Evolutionary conservation across 129 eudicot genomes (phyloP).

Genomic region (Kitagawia praeruptora): DNA sequence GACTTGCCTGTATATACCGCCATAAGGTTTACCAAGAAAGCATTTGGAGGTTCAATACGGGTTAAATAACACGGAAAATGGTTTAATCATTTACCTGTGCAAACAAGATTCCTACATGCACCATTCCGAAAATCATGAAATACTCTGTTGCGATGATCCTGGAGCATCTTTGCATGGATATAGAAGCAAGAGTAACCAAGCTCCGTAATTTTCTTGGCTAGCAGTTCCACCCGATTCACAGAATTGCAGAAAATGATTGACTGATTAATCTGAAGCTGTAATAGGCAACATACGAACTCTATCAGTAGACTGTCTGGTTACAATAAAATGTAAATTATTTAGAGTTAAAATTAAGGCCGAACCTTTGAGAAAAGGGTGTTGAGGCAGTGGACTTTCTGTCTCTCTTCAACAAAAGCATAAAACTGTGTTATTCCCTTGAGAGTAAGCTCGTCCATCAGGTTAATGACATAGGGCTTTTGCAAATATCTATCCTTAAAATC

Average conservation of each 20-base stretch:
- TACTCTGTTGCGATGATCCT: conserved; percentile 29
- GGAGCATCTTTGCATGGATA: conserved; percentile 28
- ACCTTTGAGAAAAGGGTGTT: conserved; percentile 19
- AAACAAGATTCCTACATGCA: conserved; percentile 24
- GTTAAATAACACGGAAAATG: not conserved
- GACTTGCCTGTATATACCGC: not conserved
- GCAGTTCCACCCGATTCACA: conserved; percentile 21
- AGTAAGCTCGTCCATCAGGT: conserved; percentile 27
- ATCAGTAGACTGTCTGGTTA: not conserved
- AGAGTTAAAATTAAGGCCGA: not conserved
- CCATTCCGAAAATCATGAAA: conserved; percentile 28
- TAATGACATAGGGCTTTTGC: conserved; percentile 20
- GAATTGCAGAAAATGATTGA: conserved; percentile 24
- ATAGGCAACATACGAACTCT: not conserved
- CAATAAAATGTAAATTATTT: not conserved
- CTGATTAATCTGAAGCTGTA: conserved; percentile 21
- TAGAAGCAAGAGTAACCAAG: conserved; percentile 29
- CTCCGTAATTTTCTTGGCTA: conserved; percentile 24
- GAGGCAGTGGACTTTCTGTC: conserved; percentile 21
- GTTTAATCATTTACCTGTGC: conserved; percentile 12
- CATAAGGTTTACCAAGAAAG: not conserved
- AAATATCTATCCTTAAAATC: conserved; percentile 21
- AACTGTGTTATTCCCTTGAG: conserved; percentile 25
- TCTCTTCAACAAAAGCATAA: conserved; percentile 26
- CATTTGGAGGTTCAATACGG: not conserved